Conservation (phyloP, 2,329 filamentous ascomycete genomes). For the Aspergillus felis region DNA sequence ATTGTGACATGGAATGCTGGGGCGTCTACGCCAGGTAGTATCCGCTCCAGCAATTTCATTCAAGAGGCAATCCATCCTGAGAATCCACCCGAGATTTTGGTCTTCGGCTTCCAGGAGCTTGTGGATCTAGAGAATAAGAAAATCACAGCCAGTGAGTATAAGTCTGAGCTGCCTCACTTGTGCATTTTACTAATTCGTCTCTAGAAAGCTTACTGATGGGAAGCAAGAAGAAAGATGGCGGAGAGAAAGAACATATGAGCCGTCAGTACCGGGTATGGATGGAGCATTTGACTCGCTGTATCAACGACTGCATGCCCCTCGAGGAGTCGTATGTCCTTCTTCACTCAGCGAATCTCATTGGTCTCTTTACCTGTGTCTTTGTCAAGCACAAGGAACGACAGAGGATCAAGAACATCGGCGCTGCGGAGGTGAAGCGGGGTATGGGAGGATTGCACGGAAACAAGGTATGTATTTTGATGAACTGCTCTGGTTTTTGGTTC, state of each 20-base stretch:
- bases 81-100: slow-evolving; percentile 77
- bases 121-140: slow-evolving; percentile 97
- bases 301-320: slow-evolving; percentile 78
- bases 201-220: slow-evolving; percentile 75
- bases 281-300: slow-evolving; percentile 75
- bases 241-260: slow-evolving; percentile 82
- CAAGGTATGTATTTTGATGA: slow-evolving; percentile 53
- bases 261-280: slow-evolving; percentile 97
- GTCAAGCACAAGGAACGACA: slow-evolving; percentile 75
- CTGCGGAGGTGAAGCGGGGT: slow-evolving; percentile 85
- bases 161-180: not conserved
- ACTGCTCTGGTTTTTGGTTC: not conserved
- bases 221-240: slow-evolving; percentile 74
- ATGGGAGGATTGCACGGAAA: slow-evolving; percentile 96
- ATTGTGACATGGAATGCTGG: slow-evolving; percentile 97
- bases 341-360: slow-evolving; percentile 85
- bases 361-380: slow-evolving; percentile 93
- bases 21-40: slow-evolving; percentile 81
- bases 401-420: slow-evolving; percentile 72
- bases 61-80: slow-evolving; percentile 72
- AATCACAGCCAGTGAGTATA: slow-evolving; percentile 73
- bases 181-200: slow-evolving; percentile 22
- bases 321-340: slow-evolving; percentile 78
- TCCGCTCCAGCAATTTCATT: slow-evolving; percentile 77
- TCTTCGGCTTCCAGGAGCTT: slow-evolving; percentile 98